Base-by-base conservation (phyloP, 2,329 filamentous ascomycete species). In the Drechslera avenae region DNA sequence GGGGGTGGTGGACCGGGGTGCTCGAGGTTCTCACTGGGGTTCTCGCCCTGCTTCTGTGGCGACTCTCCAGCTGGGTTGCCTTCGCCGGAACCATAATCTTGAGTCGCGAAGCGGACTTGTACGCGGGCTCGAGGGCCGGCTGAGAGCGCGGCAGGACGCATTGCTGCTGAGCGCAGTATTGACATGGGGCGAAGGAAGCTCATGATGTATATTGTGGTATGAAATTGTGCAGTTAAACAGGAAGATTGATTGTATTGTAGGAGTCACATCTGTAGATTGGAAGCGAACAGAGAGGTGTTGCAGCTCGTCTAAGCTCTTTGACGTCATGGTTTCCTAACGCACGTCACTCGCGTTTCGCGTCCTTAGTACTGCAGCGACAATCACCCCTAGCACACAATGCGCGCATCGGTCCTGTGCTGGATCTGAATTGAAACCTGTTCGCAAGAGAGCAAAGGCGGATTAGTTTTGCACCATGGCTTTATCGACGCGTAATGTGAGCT, bases 1-100 rank as follows among this genome's bases (percentile, higher is more conserved):
- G 76, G 76, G 8, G 76, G 68, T 50, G 75, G 63, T 5, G 77
- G 76, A 5, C 77, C 77, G 2, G 77, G 76, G 52, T 79, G 77
- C 64, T 79, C 77, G 23, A 73, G 56, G 54, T 74, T 60, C 46
- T 72, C 73, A 12, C 71, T 72, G 3, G 61, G 63, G 54, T 73
- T 75, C 34, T 71, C 54, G 57, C 75, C 74, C 55, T 77, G 75
- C 40, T 74, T 54, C 61, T 78, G 66, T 1, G 75, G 75, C n/a
- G 74, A 73, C 60, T 78, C 75, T 50, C 73, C 74, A n/a, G 56
- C 68, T 23, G 75, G 75, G 41, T 75, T 73, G 55, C 75, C 75
- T 6, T 68, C 58, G 46, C 74, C 76, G 18, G 68, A 73, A 58
- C 77, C 76, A 57, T 78, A 78, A 65, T 75, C 76, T 50, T 64